Evolutionary conservation across 1,284 basidiomycete species (phyloP), one percentile per base, ranked within the genome.

Genomic region (Trichosporon faecale): DNA sequence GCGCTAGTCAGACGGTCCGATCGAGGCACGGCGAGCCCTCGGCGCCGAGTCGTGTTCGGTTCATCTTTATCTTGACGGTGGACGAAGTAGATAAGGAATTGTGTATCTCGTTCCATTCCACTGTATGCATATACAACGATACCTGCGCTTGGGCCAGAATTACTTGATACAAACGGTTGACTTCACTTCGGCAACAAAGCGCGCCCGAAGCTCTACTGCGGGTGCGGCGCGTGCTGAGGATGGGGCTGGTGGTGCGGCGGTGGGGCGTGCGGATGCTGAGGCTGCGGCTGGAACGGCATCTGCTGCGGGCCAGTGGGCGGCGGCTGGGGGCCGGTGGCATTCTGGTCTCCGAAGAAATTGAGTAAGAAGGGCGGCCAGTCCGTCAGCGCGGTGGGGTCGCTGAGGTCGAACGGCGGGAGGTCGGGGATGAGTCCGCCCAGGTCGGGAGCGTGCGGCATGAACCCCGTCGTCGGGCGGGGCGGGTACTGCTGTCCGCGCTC

Each of bases 331-430:
- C 49, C 57, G 16, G 16, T 18, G 7, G 57, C 57, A 14, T 27
- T 27, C 57, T 66, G 60, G n/a, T 73, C 68, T 14, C 69, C 73
- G 27, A 74, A 72, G n/a, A 74, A 46, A 52, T 74, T 72, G 65
- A 70, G 46, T 9, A 74, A 66, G 69, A 72, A 74, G 18, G 70
- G 73, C 12, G 73, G 73, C 73, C 73, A 74, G 46, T 74, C 70
- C 35, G 68, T 66, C 29, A 72, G 57, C 8, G 29, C 60, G 2
- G 65, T 65, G 23, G 66, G 55, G 16, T 67, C 70, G 18, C 68
- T 29, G 12, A 70, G 60, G 64, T 73, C 68, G 27, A 72, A 68
- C 6, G 68, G 66, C 14, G 70, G 64, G 7, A 73, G 46, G 40
- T 69, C 65, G 1, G 66, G 73, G 44, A 70, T 65, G 23, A 68